phyloP scores from a whole-genome alignment of 2,329 filamentous ascomycete species.

The Neopestalotiopsis rosae region DNA sequence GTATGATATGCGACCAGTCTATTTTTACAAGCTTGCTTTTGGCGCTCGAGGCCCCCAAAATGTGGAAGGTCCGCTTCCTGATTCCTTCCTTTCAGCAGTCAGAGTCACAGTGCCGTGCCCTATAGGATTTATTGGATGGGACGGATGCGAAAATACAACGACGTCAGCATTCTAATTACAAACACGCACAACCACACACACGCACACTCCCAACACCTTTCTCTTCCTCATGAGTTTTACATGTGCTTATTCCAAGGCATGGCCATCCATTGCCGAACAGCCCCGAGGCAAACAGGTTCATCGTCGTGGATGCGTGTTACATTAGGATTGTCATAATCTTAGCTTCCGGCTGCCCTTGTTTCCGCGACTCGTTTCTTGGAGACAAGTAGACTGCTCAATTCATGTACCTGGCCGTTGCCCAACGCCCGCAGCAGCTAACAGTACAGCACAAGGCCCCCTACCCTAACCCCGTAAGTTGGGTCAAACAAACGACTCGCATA shows the following conservation, averaged over 20 bases:
- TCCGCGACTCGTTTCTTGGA: conserved; percentile 9
- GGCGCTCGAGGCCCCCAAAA: neutral
- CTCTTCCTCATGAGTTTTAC: neutral
- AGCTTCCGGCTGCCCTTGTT: neutral
- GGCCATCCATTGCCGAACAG: no score
- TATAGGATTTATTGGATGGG: neutral
- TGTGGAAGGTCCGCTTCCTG: neutral
- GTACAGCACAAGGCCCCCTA: neutral
- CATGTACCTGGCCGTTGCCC: conserved; percentile 4
- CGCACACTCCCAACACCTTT: neutral
- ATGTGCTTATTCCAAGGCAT: neutral
- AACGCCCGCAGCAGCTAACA: neutral
- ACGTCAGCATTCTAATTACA: conserved; percentile 11
- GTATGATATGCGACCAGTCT: conserved; percentile 7
- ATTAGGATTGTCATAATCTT: neutral
- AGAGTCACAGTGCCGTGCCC: neutral
- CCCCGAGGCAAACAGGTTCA: neutral
- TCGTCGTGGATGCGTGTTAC: neutral
- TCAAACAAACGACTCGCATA: conserved; percentile 11
- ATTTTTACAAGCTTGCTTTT: conserved; percentile 17
- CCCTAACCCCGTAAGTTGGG: neutral
- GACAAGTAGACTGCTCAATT: neutral
- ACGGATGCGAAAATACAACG: conserved; percentile 3
- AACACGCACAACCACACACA: neutral
- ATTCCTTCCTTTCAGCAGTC: conserved; percentile 8